Evolutionary conservation across 2,329 filamentous ascomycete species (phyloP), one percentile per base, ranked within the genome.

Genomic region (Sporothrix humicola): DNA sequence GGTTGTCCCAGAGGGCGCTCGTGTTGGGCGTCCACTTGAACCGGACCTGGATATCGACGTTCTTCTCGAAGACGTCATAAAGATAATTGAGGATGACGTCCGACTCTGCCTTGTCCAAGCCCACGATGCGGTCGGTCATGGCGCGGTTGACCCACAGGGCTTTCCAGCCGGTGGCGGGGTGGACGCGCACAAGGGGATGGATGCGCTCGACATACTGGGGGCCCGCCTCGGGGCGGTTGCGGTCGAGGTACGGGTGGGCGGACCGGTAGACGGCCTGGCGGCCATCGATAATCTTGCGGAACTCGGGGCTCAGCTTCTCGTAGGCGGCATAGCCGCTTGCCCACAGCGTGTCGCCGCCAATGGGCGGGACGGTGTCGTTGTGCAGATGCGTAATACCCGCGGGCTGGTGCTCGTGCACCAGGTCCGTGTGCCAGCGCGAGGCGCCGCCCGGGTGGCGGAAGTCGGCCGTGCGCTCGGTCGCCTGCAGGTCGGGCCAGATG

Each of bases 271-370:
- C 86, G 23, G 90, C 91, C 4, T 86, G 81, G 73, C 85, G 86
- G 6, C 91, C 91, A 77, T 93, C 91, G 74, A 93, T 91, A 71
- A 93, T 88, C 79, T 87, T 87, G 56, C 91, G 89, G 82, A 93
- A 93, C 2, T 83, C 87, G 0, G 91, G 91, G 1, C 89, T 91
- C 0, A 93, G 85, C 81, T 93, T 93, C 80, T 92, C 90, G 77
- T 93, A 93, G 0, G 91, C 91, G 0, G 88, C 83, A 78, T 93
- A 93, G 0, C 91, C 90, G 73, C 86, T 89, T 0, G 91, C 89
- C 91, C 91, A 93, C 0, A 93, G 85, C 0, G 91, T 93, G 79
- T 93, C 91, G 12, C 91, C 91, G 1, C 91, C 91, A 0, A 89
- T 79, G 0, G 84, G 84, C 0, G 90, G 90, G 0, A 93, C 84